Evolutionary conservation across 148 eudicot species (phyloP).

Genomic region (Camellia japonica): DNA sequence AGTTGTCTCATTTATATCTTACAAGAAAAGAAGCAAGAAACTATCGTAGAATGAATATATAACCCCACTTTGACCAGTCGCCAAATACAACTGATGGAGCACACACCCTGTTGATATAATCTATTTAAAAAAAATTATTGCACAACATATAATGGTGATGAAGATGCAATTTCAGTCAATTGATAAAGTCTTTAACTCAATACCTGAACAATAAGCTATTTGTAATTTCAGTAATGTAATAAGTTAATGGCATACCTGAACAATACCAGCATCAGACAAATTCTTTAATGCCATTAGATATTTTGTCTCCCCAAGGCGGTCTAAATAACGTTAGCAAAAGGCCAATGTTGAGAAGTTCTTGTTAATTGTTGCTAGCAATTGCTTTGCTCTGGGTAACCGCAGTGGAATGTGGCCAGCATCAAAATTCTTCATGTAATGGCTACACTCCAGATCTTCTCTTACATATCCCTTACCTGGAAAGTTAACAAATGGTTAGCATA

Average conservation of each 20-base stretch:
- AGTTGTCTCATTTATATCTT: too few species aligned
- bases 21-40: too few species aligned
- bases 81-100: too few species aligned
- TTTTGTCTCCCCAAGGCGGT: conserved; percentile 95
- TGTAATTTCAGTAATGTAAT: too few species aligned
- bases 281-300: conserved; percentile 96
- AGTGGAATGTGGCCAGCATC: conserved; percentile 89
- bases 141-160: background rate
- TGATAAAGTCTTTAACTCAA: too few species aligned
- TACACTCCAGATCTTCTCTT: conserved; percentile 98
- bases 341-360: conserved; percentile 97
- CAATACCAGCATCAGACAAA: conserved; percentile 90
- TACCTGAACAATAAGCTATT: background rate
- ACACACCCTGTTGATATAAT: background rate
- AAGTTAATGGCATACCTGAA: conserved; percentile 58
- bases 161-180: background rate
- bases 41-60: too few species aligned
- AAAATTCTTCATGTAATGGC: conserved; percentile 98
- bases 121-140: background rate
- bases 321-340: conserved; percentile 90
- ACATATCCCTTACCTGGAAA: conserved; percentile 89
- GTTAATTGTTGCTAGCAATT: conserved; percentile 81
- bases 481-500: background rate
- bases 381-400: conserved; percentile 96
- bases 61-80: too few species aligned